Conservation (phyloP, 2,329 filamentous ascomycete species). For the Pyrenophora graminea region DNA sequence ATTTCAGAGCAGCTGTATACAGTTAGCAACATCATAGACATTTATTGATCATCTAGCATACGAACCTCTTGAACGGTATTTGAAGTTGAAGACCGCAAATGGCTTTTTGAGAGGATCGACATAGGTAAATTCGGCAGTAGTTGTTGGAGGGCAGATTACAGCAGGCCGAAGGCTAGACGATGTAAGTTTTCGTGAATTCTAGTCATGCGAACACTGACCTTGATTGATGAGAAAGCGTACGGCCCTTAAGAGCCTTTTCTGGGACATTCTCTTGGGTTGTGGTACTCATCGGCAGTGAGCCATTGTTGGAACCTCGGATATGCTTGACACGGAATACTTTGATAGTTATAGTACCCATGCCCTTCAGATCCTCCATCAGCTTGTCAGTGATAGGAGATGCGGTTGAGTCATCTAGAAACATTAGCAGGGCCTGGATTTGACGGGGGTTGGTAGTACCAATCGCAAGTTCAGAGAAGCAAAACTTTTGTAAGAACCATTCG, state of each 20-base stretch:
- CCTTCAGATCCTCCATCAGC: conserved; percentile 12
- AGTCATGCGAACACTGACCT: too few species aligned
- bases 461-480: conserved; percentile 26
- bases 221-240: background rate
- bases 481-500: conserved; percentile 14
- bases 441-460: conserved; percentile 9
- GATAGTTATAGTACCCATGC: conserved; percentile 23
- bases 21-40: background rate
- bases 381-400: background rate
- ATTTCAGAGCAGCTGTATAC: conserved; percentile 31
- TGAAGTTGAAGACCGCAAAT: conserved; percentile 25
- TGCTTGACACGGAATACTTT: conserved; percentile 4
- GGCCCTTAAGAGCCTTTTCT: too few species aligned
- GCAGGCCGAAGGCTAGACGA: too few species aligned
- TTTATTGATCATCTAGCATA: too few species aligned
- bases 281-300: too few species aligned
- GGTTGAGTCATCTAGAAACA: conserved; percentile 12
- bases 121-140: too few species aligned
- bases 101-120: background rate
- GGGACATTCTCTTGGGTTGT: too few species aligned
- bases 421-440: background rate
- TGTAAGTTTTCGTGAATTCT: too few species aligned
- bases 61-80: conserved; percentile 25
- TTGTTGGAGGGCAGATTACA: too few species aligned
- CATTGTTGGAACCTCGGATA: too few species aligned